phyloP scores from a whole-genome alignment of 495 filamentous ascomycete species.

The Lasiosphaeris hirsuta region DNA sequence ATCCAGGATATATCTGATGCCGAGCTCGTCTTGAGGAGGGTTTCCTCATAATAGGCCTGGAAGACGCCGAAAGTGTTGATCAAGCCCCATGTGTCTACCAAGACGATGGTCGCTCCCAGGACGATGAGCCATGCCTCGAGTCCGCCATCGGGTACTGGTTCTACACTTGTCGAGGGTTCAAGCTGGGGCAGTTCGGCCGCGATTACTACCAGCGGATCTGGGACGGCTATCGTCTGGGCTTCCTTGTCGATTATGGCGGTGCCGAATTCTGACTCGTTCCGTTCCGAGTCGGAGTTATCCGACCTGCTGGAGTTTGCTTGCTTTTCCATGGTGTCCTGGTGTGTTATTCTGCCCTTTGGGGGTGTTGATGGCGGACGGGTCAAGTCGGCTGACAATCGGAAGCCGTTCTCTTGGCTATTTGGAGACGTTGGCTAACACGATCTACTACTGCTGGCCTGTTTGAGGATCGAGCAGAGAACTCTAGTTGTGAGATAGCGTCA shows the following conservation, averaged over 20 bases:
- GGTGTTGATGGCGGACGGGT: too few relatives aligned
- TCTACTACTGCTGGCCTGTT: too few relatives aligned
- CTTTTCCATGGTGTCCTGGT: not conserved
- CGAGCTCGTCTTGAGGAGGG: constrained; percentile 24
- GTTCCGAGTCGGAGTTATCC: constrained; percentile 3
- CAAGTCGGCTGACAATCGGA: too few relatives aligned
- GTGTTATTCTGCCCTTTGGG: not conserved
- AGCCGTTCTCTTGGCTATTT: too few relatives aligned
- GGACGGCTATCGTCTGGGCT: not conserved
- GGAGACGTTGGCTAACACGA: too few relatives aligned
- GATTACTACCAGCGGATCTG: not conserved
- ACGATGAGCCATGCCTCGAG: constrained; percentile 47
- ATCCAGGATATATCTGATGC: constrained; percentile 43
- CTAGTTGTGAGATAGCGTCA: too few relatives aligned
- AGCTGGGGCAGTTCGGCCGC: too few relatives aligned
- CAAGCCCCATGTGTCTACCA: constrained; percentile 43
- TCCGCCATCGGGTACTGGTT: constrained; percentile 31
- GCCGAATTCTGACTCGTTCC: not conserved
- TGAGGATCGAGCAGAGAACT: too few relatives aligned
- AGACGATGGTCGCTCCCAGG: constrained; percentile 36
- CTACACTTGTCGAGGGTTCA: too few relatives aligned
- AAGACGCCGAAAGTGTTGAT: constrained; percentile 52
- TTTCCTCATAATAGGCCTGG: constrained; percentile 50
- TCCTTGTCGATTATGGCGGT: not conserved
- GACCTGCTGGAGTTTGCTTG: not conserved